These are phyloP conservation scores for Lichtheimia ornata DNA, from an alignment of 371 early-diverging fungal genomes.

Conservation along the genomic window DNA sequence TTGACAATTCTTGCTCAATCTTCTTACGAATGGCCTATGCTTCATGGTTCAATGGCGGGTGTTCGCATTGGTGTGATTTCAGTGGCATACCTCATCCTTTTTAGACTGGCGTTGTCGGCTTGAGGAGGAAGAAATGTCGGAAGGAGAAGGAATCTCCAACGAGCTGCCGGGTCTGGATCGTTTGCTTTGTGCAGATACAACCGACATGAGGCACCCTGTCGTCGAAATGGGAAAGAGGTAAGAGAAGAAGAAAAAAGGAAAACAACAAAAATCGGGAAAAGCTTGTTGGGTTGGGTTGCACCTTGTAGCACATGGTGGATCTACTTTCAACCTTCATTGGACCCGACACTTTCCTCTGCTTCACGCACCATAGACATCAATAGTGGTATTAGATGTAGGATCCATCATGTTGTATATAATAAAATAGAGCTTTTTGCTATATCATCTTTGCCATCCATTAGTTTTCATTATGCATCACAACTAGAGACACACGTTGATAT, in stretches of 20 bases:
- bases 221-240: background rate
- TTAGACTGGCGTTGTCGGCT: constrained; percentile 45
- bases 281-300: background rate
- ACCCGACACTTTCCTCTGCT: too few relatives aligned
- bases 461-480: too few relatives aligned
- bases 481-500: too few relatives aligned
- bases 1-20: constrained; percentile 68
- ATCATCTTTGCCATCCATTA: too few relatives aligned
- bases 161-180: constrained; percentile 16
- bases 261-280: background rate
- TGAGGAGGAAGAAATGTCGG: constrained; percentile 13
- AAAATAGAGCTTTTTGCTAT: too few relatives aligned
- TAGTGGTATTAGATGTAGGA: too few relatives aligned
- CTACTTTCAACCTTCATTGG: too few relatives aligned
- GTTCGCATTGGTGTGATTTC: background rate
- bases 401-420: too few relatives aligned
- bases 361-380: too few relatives aligned
- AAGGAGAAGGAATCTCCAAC: constrained; percentile 5
- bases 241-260: background rate
- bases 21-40: constrained; percentile 68
- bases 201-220: constrained; percentile 18
- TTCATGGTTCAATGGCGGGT: background rate
- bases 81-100: constrained; percentile 39
- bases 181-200: constrained; percentile 27
- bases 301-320: too few relatives aligned